A percentile compares a stretch with the other conserved stretches of the same genome.
Evolutionary conservation across 345 rosid species (phyloP).

Genomic region (Syzygium aqueum): DNA sequence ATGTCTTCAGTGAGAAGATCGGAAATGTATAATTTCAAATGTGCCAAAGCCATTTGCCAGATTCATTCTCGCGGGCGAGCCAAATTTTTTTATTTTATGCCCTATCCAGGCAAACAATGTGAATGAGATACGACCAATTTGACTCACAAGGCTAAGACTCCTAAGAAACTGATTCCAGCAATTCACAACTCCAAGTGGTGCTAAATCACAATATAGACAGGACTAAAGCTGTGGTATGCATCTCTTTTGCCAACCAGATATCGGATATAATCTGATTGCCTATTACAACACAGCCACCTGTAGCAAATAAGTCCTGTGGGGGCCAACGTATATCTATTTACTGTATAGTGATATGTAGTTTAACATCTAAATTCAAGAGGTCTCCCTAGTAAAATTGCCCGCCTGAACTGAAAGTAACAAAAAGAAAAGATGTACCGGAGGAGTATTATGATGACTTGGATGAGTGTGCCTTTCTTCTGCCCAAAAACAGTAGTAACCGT

Average conservation of each 20-base stretch:
- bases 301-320: neutral
- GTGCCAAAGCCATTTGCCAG: neutral
- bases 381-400: neutral
- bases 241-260: neutral
- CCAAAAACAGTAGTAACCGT: constrained; percentile 53
- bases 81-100: neutral
- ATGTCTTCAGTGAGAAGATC: neutral
- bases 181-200: neutral
- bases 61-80: neutral
- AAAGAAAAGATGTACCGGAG: neutral
- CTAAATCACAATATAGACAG: neutral
- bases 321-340: neutral
- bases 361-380: neutral
- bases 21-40: neutral
- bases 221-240: neutral
- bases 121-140: neutral
- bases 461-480: constrained; percentile 42
- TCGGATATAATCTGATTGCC: neutral
- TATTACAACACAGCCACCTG: neutral
- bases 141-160: neutral
- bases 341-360: neutral
- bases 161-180: neutral
- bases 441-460: constrained; percentile 16
- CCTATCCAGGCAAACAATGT: neutral
- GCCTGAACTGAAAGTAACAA: neutral